These are phyloP conservation scores for Arxiozyma slooffiae DNA, from an alignment of 1,139 yeast genomes.

Conservation along the genomic window DNA sequence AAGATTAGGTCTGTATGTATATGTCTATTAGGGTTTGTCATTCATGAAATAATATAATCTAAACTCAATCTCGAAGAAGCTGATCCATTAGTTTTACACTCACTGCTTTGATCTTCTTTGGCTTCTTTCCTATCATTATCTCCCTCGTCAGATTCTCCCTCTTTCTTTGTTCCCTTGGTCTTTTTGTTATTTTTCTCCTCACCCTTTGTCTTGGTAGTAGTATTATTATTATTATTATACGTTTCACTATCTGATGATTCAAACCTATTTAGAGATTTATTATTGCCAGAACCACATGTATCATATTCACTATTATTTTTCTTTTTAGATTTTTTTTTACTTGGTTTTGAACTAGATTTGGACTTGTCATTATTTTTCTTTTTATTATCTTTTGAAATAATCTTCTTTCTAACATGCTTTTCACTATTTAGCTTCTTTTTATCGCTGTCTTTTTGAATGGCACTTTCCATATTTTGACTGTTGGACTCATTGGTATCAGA, in stretches of 20 bases:
- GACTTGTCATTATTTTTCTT: neutral
- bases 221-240: too few relatives aligned
- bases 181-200: neutral
- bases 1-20: too few relatives aligned
- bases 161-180: neutral
- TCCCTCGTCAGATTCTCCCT: neutral
- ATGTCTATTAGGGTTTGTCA: too few relatives aligned
- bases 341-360: neutral
- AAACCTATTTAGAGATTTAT: neutral
- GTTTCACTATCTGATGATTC: neutral
- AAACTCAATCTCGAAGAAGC: conserved; percentile 3
- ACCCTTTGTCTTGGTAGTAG: neutral
- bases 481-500: neutral
- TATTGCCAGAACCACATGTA: neutral
- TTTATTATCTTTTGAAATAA: neutral
- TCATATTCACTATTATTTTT: neutral
- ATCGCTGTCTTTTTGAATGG: neutral
- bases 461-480: neutral
- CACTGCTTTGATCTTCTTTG: neutral
- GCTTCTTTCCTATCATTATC: neutral
- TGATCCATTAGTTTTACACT: neutral
- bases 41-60: conserved; percentile 5
- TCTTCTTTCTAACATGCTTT: neutral
- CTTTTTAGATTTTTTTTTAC: conserved; percentile 1
- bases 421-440: too few relatives aligned